A percentile compares a stretch with the other conserved stretches of the same genome.
These are phyloP conservation scores for Trichoderma atroviride DNA, from an alignment of 2,329 filamentous ascomycete species.

Conservation along the genomic window DNA sequence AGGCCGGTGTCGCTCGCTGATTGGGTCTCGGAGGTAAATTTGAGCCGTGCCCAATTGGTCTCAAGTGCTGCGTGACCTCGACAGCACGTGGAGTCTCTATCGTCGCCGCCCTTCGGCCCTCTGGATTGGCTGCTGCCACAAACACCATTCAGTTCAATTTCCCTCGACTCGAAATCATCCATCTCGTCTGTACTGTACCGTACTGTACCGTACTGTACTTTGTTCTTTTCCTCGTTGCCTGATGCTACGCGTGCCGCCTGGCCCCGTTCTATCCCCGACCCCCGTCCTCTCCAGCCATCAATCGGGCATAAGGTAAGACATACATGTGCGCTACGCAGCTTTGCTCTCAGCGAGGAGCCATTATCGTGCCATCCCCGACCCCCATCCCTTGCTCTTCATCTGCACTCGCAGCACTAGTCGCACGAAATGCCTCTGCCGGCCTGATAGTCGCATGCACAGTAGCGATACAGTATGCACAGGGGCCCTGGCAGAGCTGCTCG, in stretches of 20 bases:
- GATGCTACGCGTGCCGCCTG: not conserved
- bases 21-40: conserved; percentile 35
- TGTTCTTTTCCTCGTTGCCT: conserved; percentile 12
- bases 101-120: not conserved
- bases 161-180: not conserved
- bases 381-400: not conserved
- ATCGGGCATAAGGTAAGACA: conserved; percentile 20
- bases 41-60: conserved; percentile 27
- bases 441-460: conserved; percentile 23
- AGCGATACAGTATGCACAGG: conserved; percentile 14
- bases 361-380: conserved; percentile 13
- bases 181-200: not conserved
- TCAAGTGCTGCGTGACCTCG: conserved; percentile 19
- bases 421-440: conserved; percentile 2
- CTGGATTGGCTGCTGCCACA: conserved; percentile 11
- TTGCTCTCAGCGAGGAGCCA: not conserved
- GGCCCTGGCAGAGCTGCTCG: conserved; percentile 2
- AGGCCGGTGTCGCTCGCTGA: conserved; percentile 29
- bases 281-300: not conserved
- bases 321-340: conserved; percentile 8
- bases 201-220: not conserved
- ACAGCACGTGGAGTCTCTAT: conserved; percentile 21
- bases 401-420: not conserved
- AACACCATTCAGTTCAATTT: not conserved
- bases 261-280: not conserved